Evolutionary conservation across 306 rosid species (phyloP), one percentile per base, ranked within the genome.

Genomic region (Vigna angularis): DNA sequence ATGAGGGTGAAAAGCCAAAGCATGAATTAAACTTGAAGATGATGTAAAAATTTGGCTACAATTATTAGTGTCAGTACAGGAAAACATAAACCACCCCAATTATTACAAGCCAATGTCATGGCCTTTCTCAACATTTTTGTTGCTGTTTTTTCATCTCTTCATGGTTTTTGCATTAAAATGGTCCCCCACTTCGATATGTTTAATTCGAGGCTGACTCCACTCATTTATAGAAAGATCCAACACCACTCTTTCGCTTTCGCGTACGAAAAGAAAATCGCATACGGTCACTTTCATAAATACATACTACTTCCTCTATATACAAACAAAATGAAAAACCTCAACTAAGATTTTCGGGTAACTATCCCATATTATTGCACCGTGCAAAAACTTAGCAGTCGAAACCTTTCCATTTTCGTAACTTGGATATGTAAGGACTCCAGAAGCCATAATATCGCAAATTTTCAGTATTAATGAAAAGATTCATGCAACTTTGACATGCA

Each of bases 151-250:
- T 34, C 53, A 38, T 15, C 12, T 30, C 1, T 32, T 52, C 30
- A 51, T 17, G 58, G 1, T 9, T 49, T 20, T 20, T 30, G 38
- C 34, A 56, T 75, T 2, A 65, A 77, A 81, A 85, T 81, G 85
- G 83, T 77, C 81, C 88, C 78, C 85, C 66, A 22, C 85, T 16
- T 45, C 38, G 55, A 36, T 53, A 71, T 50, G 40, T 64, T 44
- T 16, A 16, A 16, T 66, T 42, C 0, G 18, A 26, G 11, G 55
- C 63, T 14, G n/a, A 11, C 2, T 49, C 14, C 8, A 51, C 47
- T 78, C 77, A 40, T 77, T 57, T 76, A 32, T 28, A 81, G 38
- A 66, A 53, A 59, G 24, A 81, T 57, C 59, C 44, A 69, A 74
- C 73, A 48, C 20, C 24, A 68, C 16, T 14, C 75, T 55, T 70